Evolutionary conservation across 2,329 filamentous ascomycete genomes (phyloP), one percentile per base, ranked within the genome.

Genomic region (Fusarium compactum): DNA sequence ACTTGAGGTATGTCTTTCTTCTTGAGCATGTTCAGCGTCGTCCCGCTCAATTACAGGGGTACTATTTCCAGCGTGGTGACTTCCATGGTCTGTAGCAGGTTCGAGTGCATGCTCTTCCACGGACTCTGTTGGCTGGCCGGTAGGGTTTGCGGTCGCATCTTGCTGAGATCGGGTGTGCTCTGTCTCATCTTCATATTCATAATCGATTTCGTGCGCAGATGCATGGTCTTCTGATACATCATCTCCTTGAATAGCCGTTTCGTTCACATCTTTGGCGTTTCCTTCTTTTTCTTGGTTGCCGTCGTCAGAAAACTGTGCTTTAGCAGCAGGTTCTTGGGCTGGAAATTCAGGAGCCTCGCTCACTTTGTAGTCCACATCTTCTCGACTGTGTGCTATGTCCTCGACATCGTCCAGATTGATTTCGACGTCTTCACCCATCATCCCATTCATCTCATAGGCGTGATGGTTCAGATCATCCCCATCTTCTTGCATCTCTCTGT

Each of bases 191-290:
- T 74, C 75, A 38, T 74, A 44, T 50, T 78, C 76, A 50, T 78
- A 78, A 55, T 78, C 75, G 51, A 78, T 78, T 66, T 78, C 77
- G 43, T 78, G 70, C 38, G 67, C 43, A 40, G 65, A 69, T 48
- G 47, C 54, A 40, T 66, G 50, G 27, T 64, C 67, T 40, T 72
- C 63, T 30, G 71, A 50, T 15, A 56, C 54, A 7, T 40, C 20
- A 20, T 67, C 32, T 25, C 18, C 41, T 38, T 66, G 48, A 3
- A 46, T 43, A 15, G 53, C 46, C 55, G 34, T 46, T 47, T 66
- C 60, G 9, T 66, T 47, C 24, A 61, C 16, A n/a, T 55, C 48
- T 24, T 67, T 53, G 10, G 43, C 27, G 20, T 56, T 50, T 8
- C 48, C 62, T 27, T 67, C 54, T 12, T 46, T 38, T 16, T 60